Evolutionary conservation across 768 basidiomycete species (phyloP), one percentile per base, ranked within the genome.

Genomic region (Lactarius indigo): DNA sequence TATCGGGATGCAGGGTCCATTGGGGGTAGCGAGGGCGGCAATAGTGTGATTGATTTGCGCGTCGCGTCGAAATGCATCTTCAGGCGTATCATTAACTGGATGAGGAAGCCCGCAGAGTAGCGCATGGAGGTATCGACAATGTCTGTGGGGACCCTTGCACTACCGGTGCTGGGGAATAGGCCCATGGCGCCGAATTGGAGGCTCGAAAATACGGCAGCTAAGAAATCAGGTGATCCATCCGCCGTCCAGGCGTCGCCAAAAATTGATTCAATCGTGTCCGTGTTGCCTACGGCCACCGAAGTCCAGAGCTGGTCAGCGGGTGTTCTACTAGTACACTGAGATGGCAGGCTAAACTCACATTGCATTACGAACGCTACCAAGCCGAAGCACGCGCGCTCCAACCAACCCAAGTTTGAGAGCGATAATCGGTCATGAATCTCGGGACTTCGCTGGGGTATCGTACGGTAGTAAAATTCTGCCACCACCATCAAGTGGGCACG

Each of bases 331-430:
- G 23, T 20, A 42, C 28, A 26, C 17, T 2, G 39, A 42, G 9
- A 10, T 1, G 31, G 10, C 3, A 17, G 17, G 18, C 37, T 28
- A 8, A 18, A 59, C 66, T 23, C 41, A 67, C 66, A 58, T 54
- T 63, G 62, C 31, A 63, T 63, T 7, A 59, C 17, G n/a, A 67
- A 30, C n/a, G 66, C 57, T 30, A 23, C 18, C 15, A 67, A 6
- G 52, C 62, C 31, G 20, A 67, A 67, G 33, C 62, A 63, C 35
- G 33, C 39, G 23, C 57, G 61, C 33, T 67, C 66, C 20, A 54
- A 12, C 57, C 61, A 59, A 28, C 13, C 18, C 23, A 54, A 59
- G 17, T 59, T 50, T 20, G 50, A 63, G 3, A 26, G 2, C 7
- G 18, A 0, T 28, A 10, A 55, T 2, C 26, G 13, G 5, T 33